Conservation (phyloP, 2,329 filamentous ascomycete genomes). For the Verticillium albo-atrum region DNA sequence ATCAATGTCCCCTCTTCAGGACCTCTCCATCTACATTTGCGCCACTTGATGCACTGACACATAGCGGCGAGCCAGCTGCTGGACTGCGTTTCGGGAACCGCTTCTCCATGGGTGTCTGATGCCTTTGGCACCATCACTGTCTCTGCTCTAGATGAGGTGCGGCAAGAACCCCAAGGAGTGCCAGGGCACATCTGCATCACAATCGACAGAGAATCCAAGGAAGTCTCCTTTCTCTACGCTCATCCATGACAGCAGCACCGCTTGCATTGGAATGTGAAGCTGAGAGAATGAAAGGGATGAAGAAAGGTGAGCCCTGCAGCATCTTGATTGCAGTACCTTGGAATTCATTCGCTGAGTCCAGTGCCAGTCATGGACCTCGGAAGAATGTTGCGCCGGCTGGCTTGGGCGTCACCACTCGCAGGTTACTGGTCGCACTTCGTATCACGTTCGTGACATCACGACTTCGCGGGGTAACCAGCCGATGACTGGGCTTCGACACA, state of each 20-base stretch:
- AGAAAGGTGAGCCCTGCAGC: background rate
- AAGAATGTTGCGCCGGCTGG: background rate
- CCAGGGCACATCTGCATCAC: background rate
- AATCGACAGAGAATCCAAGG: background rate
- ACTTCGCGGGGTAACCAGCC: background rate
- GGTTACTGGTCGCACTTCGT: background rate
- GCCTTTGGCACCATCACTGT: background rate
- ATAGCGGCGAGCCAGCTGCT: background rate
- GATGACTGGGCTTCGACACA: too few relatives aligned
- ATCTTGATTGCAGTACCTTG: background rate
- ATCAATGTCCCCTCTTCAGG: background rate
- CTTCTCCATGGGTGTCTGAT: background rate
- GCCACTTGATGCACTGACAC: background rate
- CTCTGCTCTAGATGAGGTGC: background rate
- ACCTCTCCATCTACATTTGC: background rate
- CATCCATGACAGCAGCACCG: background rate
- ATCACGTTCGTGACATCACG: background rate
- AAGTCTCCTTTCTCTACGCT: background rate
- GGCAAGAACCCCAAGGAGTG: background rate
- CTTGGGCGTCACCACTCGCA: background rate
- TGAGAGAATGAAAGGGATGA: background rate
- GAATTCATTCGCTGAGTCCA: background rate
- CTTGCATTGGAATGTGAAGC: background rate
- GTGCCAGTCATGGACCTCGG: background rate
- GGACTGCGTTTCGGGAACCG: background rate